Base-by-base conservation (phyloP, 2,329 filamentous ascomycete species). In the Nannizzia gypsea region DNA sequence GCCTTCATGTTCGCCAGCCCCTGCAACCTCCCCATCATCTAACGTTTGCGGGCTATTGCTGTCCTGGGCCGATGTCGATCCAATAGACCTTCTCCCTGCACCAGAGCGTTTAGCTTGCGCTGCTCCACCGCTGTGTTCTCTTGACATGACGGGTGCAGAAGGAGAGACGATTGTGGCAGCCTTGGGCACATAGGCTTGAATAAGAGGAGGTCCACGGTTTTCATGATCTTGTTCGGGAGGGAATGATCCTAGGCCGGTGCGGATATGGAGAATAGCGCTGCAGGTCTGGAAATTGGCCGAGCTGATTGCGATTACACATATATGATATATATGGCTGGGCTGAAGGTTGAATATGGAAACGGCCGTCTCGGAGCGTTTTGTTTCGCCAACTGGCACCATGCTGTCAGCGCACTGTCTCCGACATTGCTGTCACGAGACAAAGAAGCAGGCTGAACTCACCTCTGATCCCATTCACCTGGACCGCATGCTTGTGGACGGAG, bases 381-480 rank as follows among this genome's bases (percentile, higher is more conserved):
- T 89, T 69, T 96, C 89, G 67, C 91, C 93, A 64, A 96, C 88
- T 90, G 64, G 57, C 6, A 59, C 20, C 38, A 55, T 11, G 9
- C 5, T 57, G 56, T 57, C 36, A 50, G 44, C 20, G 9, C 22
- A 6, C 4, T 15, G 17, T n/a, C 34, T 34, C n/a, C 20, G 4
- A 17, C 20, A 56, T 11, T 26, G 28, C 4, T 22, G 13, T 36
- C 2, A 20, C 1, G 17, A 4, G 6, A 15, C 40, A 52, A 63
- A 17, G 15, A 24, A 58, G 54, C 9, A 5, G 26, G 13, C 44
- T 3, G 11, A 50, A 24, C 62, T 11, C 74, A 93, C 89, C 89
- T 76, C 90, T 89, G 48, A 92, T 86, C 46, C 92, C 92, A 73
- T 99, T 97, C 64, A 99, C 86, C 71, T 95, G 89, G 58, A 99